Evolutionary conservation across 495 filamentous ascomycete species (phyloP), one percentile per base, ranked within the genome.

Genomic region (Tuber melanosporum): DNA sequence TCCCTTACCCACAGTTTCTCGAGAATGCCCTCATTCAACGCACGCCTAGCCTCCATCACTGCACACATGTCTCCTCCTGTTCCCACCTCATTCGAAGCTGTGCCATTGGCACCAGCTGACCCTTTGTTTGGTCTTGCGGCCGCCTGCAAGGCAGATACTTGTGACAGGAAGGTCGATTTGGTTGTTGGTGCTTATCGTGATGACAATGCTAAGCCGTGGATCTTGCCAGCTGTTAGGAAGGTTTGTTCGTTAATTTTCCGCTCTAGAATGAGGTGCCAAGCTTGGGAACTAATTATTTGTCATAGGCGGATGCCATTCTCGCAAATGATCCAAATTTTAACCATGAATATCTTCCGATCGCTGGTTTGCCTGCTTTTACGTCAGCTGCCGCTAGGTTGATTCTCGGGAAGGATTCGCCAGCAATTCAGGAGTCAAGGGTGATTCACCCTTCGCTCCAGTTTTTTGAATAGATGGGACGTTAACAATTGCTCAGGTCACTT

Each of bases 291-390:
- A 26, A 71, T 17, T 70, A 43, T n/a, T 57, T 22, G 71, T 52
- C 73, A 77, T 83, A 98, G 96, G 96, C 96, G 73, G 95, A 98
- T 83, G 91, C 93, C 71, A 89, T 92, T 77, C 87, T 98, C 70
- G 91, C 91, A 82, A 92, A 91, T 81, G 94, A 98, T 84, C 95
- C 96, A 77, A 88, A 91, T 72, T 86, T 97, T 73, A 97, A 99
- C 87, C 94, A 98, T 87, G 95, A 99, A 89, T 99, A 98, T 84
- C 93, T 97, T 76, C 94, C 96, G 71, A 99, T 99, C 84, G 92
- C 94, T 75, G 95, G 95, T 77, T 88, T 98, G 70, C 85, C 90
- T 62, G 88, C 90, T 14, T 95, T 97, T 85, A 97, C 93, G 71
- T 88, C 89, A 76, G 94, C 95, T 77, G 93, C 95, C 5, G 93